phyloP scores from a whole-genome alignment of 176 grass and related monocot species.

The Chrysopogon serrulatus region DNA sequence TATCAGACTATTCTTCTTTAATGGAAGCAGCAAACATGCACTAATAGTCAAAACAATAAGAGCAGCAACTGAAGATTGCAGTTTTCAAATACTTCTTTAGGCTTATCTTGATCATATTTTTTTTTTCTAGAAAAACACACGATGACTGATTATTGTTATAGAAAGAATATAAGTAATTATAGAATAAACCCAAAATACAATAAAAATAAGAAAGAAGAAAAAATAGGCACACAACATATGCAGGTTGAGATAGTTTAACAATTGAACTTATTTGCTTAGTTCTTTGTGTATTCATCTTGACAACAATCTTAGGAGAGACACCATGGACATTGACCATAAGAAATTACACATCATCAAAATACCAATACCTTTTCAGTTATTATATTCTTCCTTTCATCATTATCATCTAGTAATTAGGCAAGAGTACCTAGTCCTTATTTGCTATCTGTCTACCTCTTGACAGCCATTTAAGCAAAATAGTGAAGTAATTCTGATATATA shows the following conservation, averaged over 20 bases:
- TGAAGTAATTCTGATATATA: neutral
- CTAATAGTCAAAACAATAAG: neutral
- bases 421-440: neutral
- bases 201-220: neutral
- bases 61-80: neutral
- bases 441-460: neutral
- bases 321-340: neutral
- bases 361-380: neutral
- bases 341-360: neutral
- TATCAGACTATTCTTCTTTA: conserved; percentile 35
- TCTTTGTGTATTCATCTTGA: neutral
- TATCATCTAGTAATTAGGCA: neutral
- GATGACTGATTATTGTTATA: neutral
- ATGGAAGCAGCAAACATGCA: neutral
- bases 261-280: neutral
- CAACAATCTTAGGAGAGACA: neutral
- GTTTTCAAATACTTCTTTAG: neutral
- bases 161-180: neutral
- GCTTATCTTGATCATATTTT: neutral
- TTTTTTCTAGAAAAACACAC: neutral
- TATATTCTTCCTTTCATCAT: neutral
- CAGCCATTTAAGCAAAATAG: neutral
- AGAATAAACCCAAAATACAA: too few relatives aligned
- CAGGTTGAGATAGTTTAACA: neutral
- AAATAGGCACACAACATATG: neutral